These are phyloP conservation scores for Didymella segeticola DNA, from an alignment of 2,329 filamentous ascomycete species.

Conservation along the genomic window DNA sequence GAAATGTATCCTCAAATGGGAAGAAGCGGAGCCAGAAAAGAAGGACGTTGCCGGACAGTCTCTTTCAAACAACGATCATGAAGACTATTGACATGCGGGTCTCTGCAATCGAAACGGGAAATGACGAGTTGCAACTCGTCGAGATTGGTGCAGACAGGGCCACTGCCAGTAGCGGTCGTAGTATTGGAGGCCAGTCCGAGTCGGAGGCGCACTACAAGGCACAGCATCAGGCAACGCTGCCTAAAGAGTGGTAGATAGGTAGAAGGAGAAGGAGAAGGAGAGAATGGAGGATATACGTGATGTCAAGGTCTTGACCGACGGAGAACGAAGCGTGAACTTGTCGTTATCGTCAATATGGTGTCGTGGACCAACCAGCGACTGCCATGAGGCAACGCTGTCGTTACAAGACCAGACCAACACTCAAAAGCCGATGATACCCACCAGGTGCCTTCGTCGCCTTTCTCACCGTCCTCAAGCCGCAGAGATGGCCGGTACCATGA, in stretches of 20 bases:
- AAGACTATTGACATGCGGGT: conserved; percentile 12
- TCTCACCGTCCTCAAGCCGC: background rate
- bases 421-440: conserved; percentile 2
- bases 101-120: background rate
- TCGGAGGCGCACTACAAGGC: background rate
- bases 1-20: background rate
- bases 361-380: background rate
- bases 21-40: background rate
- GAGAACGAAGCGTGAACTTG: background rate
- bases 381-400: background rate
- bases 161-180: background rate
- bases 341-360: background rate
- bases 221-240: background rate
- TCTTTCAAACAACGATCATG: conserved; percentile 15
- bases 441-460: background rate
- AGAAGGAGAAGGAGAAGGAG: no score
- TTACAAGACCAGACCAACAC: background rate
- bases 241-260: background rate
- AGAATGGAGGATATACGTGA: background rate
- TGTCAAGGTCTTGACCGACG: background rate
- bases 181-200: background rate
- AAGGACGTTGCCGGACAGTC: conserved; percentile 11
- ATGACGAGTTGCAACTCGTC: conserved; percentile 13
- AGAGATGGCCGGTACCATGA: background rate
- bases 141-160: background rate